Percentiles rank a stretch among this genome's conserved stretches.
phyloP scores from a whole-genome alignment of 495 filamentous ascomycete species.

The Talaromyces borbonicus region DNA sequence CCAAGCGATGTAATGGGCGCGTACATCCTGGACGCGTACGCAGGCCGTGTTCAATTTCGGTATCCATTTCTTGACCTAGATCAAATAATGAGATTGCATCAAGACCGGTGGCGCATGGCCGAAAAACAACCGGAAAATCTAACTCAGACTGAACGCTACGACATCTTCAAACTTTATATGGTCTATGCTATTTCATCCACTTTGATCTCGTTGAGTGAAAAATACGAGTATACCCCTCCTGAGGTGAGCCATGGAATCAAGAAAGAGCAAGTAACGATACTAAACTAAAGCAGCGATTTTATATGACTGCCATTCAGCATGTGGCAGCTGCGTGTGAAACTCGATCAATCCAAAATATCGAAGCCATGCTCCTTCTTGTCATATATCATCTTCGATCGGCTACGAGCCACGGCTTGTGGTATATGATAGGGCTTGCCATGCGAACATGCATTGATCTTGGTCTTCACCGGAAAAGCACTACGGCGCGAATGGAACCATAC shows the following conservation, averaged over 20 bases:
- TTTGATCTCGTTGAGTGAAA: slow-evolving; percentile 38
- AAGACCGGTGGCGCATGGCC: slow-evolving; percentile 32
- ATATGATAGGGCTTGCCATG: slow-evolving; percentile 48
- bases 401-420: slow-evolving; percentile 46
- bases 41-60: slow-evolving; percentile 34
- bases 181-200: slow-evolving; percentile 44
- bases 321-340: slow-evolving; percentile 41
- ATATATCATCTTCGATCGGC: slow-evolving; percentile 42
- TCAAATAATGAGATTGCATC: slow-evolving; percentile 35
- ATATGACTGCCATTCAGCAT: slow-evolving; percentile 40
- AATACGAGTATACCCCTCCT: slow-evolving; percentile 34
- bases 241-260: slow-evolving; percentile 19
- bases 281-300: slow-evolving; percentile 26
- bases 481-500: slow-evolving; percentile 35
- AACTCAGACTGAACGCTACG: slow-evolving; percentile 31
- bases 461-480: slow-evolving; percentile 40
- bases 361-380: slow-evolving; percentile 46
- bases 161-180: slow-evolving; percentile 42
- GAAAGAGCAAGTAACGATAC: not conserved
- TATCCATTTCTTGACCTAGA: slow-evolving; percentile 43
- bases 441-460: slow-evolving; percentile 44
- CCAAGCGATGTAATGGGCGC: slow-evolving; percentile 39
- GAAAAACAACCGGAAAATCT: slow-evolving; percentile 32
- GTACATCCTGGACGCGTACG: slow-evolving; percentile 36
- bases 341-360: slow-evolving; percentile 42